Evolutionary conservation across 257 asterid species (phyloP).

Genomic region (Knoxia roxburghii): DNA sequence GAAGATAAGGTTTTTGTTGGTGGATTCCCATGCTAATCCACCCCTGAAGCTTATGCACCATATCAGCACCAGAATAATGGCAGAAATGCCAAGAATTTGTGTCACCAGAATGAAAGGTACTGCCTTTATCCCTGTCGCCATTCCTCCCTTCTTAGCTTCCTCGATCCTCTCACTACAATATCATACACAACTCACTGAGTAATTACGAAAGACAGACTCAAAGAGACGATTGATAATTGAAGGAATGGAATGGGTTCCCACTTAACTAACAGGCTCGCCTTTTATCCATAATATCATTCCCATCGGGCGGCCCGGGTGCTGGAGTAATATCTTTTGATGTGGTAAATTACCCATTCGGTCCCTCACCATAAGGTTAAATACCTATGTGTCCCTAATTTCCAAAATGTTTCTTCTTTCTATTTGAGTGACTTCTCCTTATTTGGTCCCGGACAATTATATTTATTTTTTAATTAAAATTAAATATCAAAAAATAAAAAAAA

Average conservation of each 20-base stretch:
- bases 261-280: not conserved
- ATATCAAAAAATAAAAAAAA: too few relatives aligned
- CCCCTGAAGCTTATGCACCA: slow-evolving; percentile 85
- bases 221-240: not conserved
- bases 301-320: too few relatives aligned
- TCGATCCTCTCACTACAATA: not conserved
- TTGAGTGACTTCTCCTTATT: too few relatives aligned
- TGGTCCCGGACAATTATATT: too few relatives aligned
- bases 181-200: too few relatives aligned
- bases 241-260: not conserved
- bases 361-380: too few relatives aligned
- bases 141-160: slow-evolving; percentile 14
- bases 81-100: slow-evolving; percentile 57
- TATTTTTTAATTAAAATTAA: too few relatives aligned
- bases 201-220: not conserved
- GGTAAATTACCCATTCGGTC: too few relatives aligned
- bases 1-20: slow-evolving; percentile 75
- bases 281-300: too few relatives aligned
- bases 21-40: slow-evolving; percentile 86
- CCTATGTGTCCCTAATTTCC: too few relatives aligned
- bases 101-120: slow-evolving; percentile 49
- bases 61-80: slow-evolving; percentile 56
- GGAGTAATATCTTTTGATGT: too few relatives aligned
- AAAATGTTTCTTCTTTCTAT: too few relatives aligned
- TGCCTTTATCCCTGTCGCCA: slow-evolving; percentile 77